Evolutionary conservation across 75 land plant species (phyloP), one percentile per base, ranked within the genome.

Genomic region (Azolla pinnata): DNA sequence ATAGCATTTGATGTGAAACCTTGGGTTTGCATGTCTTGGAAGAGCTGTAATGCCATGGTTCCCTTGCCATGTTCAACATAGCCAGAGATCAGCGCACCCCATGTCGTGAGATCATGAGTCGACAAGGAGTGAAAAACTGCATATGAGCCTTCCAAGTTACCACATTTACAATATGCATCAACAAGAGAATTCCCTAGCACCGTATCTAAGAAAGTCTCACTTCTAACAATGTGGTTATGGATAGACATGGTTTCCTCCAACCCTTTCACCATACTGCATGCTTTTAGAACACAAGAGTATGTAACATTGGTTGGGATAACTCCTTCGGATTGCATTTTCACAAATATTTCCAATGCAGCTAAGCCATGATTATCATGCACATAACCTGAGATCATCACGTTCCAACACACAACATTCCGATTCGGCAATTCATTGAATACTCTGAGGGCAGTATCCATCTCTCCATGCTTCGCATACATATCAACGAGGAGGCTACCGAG

Each of bases 381-480:
- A 64, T 56, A 64, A 30, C 67, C 29, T 33, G 44, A 34, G 38
- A 64, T 26, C 61, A 64, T 64, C 32, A 74, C 76, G 56, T 83
- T 87, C 81, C 87, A 83, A 16, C 81, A 70, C 18, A 88, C 1
- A n/a, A 30, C 59, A 56, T 56, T 32, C 31, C 59, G 28, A 16
- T 25, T 27, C 12, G 28, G 40, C 40, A 35, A 35, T 0, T 56
- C 19, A 33, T 56, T 32, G 31, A 56, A 56, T 28, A 56, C 16
- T 27, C 31, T 25, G 34, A 29, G 59, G 8, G 59, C 59, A 33
- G n/a, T n/a, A n/a, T n/a, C n/a, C 31, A 76, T 21, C 45, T 40
- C 10, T 0, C 86, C 77, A 66, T 75, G 80, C 54, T 80, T 83
- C 1, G 60, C 47, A 59, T 83, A 83, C 64, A 83, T 64, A 35